Conservation (phyloP, 257 asterid genomes). For the Jacaranda copaia region DNA sequence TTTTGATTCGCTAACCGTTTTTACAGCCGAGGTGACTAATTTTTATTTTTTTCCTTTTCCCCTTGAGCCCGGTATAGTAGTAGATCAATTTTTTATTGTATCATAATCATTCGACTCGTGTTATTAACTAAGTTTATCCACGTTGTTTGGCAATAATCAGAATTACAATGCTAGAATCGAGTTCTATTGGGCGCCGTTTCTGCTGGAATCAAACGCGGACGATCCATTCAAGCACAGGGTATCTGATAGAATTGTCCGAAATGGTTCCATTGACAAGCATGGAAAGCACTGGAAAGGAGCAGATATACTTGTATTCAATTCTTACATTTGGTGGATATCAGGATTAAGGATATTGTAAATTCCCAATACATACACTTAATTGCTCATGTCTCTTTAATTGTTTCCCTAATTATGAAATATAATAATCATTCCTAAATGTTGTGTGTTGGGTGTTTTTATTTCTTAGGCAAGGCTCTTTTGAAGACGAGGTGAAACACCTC, state of each 20-base stretch:
- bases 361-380: neutral
- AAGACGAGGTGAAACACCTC: conserved; percentile 56
- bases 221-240: conserved; percentile 66
- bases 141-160: conserved; percentile 37
- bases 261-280: conserved; percentile 70
- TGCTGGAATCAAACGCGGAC: conserved; percentile 85
- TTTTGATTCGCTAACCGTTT: conserved; percentile 54
- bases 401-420: neutral
- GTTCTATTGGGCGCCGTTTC: conserved; percentile 90
- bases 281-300: conserved; percentile 77
- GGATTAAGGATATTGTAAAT: conserved; percentile 66
- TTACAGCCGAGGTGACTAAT: conserved; percentile 71
- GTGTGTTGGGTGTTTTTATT: neutral
- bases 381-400: neutral
- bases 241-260: conserved; percentile 59
- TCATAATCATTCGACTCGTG: no score
- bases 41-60: neutral
- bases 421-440: neutral
- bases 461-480: conserved; percentile 67
- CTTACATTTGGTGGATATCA: conserved; percentile 88
- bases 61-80: neutral
- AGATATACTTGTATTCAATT: conserved; percentile 78
- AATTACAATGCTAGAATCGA: conserved; percentile 77
- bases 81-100: neutral
- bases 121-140: no score